phyloP scores from a whole-genome alignment of 2,329 filamentous ascomycete genomes.

The Curvularia sp. region DNA sequence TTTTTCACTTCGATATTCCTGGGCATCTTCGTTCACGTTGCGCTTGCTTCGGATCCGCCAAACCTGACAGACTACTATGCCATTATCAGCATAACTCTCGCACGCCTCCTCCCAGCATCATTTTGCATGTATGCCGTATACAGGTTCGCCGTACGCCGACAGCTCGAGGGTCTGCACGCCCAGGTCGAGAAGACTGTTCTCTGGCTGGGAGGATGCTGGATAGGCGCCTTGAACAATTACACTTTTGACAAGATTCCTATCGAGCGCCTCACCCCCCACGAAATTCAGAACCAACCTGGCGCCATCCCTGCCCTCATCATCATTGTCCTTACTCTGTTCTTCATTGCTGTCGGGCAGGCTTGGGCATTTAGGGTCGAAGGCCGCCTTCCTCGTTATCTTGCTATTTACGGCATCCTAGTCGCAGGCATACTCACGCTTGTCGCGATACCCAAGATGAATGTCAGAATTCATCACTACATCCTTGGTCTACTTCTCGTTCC shows the following conservation, averaged over 20 bases:
- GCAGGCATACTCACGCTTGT: conserved; percentile 77
- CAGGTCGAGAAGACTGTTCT: conserved; percentile 90
- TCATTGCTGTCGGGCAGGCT: conserved; percentile 75
- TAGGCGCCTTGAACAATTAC: conserved; percentile 91
- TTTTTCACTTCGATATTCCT: conserved; percentile 88
- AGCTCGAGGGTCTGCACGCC: conserved; percentile 74
- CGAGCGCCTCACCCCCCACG: conserved; percentile 86
- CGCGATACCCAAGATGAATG: conserved; percentile 74
- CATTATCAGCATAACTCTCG: conserved; percentile 78
- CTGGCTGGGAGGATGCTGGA: conserved; percentile 89
- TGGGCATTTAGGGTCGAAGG: conserved; percentile 88
- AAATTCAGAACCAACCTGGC: conserved; percentile 87
- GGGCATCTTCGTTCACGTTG: conserved; percentile 87
- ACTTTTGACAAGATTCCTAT: conserved; percentile 95
- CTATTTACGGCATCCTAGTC: conserved; percentile 80
- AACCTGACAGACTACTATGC: conserved; percentile 69
- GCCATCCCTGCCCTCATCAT: conserved; percentile 82
- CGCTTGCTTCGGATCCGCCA: conserved; percentile 87
- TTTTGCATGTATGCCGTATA: conserved; percentile 91
- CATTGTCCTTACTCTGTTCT: conserved; percentile 74
- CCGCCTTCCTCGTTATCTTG: conserved; percentile 77
- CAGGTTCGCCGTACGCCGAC: conserved; percentile 77
- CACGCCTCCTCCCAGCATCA: conserved; percentile 83
- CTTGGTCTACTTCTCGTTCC: conserved; percentile 85
- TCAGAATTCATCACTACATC: conserved; percentile 96